Percentiles rank a stretch among this genome's conserved stretches.
Conservation (phyloP, 208 protist species). For the Hexamita inflata region DNA sequence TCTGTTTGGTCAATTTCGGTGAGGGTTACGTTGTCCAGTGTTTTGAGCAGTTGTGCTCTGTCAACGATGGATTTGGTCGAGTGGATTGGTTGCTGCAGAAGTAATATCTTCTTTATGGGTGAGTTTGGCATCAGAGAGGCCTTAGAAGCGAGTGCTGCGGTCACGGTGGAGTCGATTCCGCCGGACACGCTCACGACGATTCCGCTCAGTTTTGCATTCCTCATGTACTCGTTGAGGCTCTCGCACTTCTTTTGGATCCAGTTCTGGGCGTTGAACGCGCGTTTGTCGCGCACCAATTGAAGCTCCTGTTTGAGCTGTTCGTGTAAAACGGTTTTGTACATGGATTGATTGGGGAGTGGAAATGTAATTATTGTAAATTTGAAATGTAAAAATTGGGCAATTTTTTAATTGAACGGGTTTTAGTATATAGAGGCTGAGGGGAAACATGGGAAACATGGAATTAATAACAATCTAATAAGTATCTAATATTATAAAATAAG, state of each 20-base stretch:
- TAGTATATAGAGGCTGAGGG: too few species aligned
- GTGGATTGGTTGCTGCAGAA: conserved; percentile 72
- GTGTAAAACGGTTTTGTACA: too few species aligned
- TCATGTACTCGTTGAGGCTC: neutral
- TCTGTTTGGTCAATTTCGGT: conserved; percentile 71
- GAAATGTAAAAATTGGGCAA: too few species aligned
- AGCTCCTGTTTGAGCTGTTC: neutral
- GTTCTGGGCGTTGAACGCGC: neutral
- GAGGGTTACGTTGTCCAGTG: conserved; percentile 53
- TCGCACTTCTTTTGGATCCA: neutral
- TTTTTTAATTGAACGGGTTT: too few species aligned
- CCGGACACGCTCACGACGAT: conserved; percentile 65
- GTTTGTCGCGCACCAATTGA: neutral
- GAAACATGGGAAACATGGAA: too few species aligned
- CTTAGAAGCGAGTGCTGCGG: conserved; percentile 53
- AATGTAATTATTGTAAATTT: too few species aligned
- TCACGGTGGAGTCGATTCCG: conserved; percentile 74
- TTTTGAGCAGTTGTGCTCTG: conserved; percentile 55
- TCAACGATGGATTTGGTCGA: conserved; percentile 60
- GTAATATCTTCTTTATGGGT: conserved; percentile 65
- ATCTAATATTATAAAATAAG: too few species aligned
- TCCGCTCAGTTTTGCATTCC: neutral
- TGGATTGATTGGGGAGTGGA: too few species aligned
- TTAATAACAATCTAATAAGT: too few species aligned
- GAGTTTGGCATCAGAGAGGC: conserved; percentile 52